phyloP scores from a whole-genome alignment of 345 rosid species.

The Chamaenerion angustifolium region DNA sequence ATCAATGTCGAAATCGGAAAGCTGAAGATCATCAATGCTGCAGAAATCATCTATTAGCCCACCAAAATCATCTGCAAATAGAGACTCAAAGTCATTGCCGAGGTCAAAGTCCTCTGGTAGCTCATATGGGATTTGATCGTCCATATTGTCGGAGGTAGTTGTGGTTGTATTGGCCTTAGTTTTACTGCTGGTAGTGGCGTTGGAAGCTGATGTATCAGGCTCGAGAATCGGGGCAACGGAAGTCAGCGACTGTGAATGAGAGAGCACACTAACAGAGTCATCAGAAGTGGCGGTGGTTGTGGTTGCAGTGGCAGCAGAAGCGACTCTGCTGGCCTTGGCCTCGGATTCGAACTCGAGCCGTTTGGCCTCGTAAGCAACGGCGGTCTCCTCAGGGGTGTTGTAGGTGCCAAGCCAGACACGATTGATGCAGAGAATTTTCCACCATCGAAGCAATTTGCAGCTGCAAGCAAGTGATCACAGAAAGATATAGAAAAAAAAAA shows the following conservation, averaged over 20 bases:
- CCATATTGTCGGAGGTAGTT: no score
- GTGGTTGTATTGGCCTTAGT: no score
- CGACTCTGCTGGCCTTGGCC: constrained; percentile 1
- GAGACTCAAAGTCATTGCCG: constrained; percentile 23
- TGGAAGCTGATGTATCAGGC: constrained; percentile 11
- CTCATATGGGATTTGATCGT: not conserved
- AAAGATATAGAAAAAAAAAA: not conserved
- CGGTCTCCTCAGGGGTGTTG: constrained; percentile 39
- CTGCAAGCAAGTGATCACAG: no score
- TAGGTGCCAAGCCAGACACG: constrained; percentile 81
- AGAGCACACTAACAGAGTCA: constrained; percentile 35
- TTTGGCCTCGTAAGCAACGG: constrained; percentile 46
- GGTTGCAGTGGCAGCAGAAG: not conserved
- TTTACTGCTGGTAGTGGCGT: no score
- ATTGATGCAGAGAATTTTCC: constrained; percentile 17
- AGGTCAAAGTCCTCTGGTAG: constrained; percentile 26
- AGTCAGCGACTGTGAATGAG: constrained; percentile 16
- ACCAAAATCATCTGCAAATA: constrained; percentile 38
- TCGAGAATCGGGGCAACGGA: constrained; percentile 40
- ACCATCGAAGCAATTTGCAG: constrained; percentile 8
- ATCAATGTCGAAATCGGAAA: constrained; percentile 29
- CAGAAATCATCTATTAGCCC: constrained; percentile 34
- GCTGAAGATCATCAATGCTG: constrained; percentile 34
- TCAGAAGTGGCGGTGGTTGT: constrained; percentile 22
- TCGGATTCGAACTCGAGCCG: constrained; percentile 41